Conservation (phyloP, 257 asterid species). For the Lycium barbarum region DNA sequence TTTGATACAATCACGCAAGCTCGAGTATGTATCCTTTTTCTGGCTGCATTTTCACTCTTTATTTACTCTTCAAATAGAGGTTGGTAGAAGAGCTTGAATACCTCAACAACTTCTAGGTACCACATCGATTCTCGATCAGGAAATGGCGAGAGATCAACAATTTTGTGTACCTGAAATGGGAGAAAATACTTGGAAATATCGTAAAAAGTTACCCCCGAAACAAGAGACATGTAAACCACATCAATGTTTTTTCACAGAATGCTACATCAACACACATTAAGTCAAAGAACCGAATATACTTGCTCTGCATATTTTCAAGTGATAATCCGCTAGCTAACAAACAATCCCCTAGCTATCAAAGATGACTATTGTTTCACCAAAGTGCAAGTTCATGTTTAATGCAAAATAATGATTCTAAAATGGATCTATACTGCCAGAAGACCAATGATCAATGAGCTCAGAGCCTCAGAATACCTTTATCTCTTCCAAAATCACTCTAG, state of each 20-base stretch:
- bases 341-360: neutral
- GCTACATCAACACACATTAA: neutral
- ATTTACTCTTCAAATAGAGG: constrained; percentile 53
- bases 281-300: neutral
- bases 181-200: neutral
- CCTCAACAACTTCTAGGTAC: constrained; percentile 94
- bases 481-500: neutral
- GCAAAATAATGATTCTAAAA: neutral
- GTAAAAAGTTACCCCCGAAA: neutral
- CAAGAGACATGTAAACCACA: neutral
- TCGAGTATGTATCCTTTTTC: neutral
- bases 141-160: constrained; percentile 75
- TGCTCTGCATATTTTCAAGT: neutral
- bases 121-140: constrained; percentile 96
- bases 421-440: neutral
- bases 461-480: neutral
- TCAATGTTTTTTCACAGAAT: neutral
- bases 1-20: constrained; percentile 4
- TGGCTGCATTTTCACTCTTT: neutral
- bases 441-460: neutral
- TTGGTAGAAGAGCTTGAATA: constrained; percentile 74
- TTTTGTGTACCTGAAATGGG: constrained; percentile 82
- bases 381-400: no score
- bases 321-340: neutral
- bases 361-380: no score